These are phyloP conservation scores for Coemansia sp. DNA, from an alignment of 192 early-diverging fungal genomes.

Conservation along the genomic window DNA sequence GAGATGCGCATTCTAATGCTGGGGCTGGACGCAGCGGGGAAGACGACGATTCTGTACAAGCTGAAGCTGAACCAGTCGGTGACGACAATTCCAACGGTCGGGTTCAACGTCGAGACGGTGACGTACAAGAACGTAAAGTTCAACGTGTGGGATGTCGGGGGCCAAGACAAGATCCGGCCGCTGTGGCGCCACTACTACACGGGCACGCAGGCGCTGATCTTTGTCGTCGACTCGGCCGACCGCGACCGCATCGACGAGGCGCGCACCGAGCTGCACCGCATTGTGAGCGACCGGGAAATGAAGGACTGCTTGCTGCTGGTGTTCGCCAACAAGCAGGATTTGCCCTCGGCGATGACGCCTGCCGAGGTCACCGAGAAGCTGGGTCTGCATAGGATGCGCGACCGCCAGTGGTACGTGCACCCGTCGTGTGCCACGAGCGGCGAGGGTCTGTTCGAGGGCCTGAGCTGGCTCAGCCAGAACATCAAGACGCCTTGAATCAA, in stretches of 20 bases:
- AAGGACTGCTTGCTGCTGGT: constrained; percentile 84
- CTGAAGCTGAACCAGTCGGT: constrained; percentile 95
- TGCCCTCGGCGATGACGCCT: constrained; percentile 84
- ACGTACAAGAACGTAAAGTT: constrained; percentile 98
- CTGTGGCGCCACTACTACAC: constrained; percentile 99
- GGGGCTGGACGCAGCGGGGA: constrained; percentile 93
- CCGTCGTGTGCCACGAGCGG: constrained; percentile 94
- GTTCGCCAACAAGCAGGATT: constrained; percentile 98
- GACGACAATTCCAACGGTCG: constrained; percentile 91
- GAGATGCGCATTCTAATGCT: constrained; percentile 96
- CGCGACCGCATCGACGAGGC: constrained; percentile 81
- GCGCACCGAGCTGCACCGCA: constrained; percentile 84
- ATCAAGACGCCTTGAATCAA: constrained; percentile 54
- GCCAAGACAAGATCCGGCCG: constrained; percentile 84
- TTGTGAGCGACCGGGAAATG: constrained; percentile 94
- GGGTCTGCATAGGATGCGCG: constrained; percentile 77
- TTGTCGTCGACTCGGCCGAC: constrained; percentile 93
- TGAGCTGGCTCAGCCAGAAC: constrained; percentile 93
- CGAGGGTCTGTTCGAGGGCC: constrained; percentile 83
- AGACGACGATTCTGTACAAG: constrained; percentile 95
- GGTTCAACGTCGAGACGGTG: constrained; percentile 90
- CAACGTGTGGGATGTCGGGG: constrained; percentile 96
- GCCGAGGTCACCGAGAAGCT: constrained; percentile 85
- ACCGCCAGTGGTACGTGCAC: constrained; percentile 90
- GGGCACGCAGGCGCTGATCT: constrained; percentile 97